Conservation (phyloP, 139 green algal genomes). For the Chlamydomonas asymmetrica region DNA sequence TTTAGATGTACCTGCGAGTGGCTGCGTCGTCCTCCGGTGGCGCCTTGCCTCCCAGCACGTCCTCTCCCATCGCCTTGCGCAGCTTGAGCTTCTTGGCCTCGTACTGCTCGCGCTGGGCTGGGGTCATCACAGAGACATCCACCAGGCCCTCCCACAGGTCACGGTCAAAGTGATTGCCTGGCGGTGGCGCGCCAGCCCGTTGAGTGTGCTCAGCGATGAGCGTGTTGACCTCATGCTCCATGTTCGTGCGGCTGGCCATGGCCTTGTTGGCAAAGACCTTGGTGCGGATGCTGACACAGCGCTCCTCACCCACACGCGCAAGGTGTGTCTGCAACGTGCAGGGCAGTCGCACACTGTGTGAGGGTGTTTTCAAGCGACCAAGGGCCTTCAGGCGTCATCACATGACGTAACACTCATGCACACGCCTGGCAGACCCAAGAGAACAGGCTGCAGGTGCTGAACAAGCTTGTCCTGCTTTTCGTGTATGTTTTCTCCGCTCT, state of each 20-base stretch:
- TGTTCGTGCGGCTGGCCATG: conserved; percentile 64
- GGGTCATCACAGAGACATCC: conserved; percentile 35
- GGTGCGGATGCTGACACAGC: conserved; percentile 55
- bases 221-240: conserved; percentile 55
- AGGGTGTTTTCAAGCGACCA: neutral
- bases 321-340: conserved; percentile 40
- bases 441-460: neutral
- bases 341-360: neutral
- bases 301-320: conserved; percentile 51
- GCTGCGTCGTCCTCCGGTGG: conserved; percentile 8
- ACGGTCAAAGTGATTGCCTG: conserved; percentile 69
- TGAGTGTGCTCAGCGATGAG: conserved; percentile 48
- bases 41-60: conserved; percentile 32
- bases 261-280: conserved; percentile 83
- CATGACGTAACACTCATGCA: no score
- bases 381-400: no score
- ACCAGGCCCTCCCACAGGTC: conserved; percentile 16
- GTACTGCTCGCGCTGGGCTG: conserved; percentile 66
- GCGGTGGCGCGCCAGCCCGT: conserved; percentile 62
- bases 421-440: neutral
- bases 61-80: conserved; percentile 50
- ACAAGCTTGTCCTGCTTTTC: no score
- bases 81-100: conserved; percentile 85
- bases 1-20: conserved; percentile 15
- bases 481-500: no score